Base-by-base conservation (phyloP, 805 yeast genomes). In the Kodamaea kaohsiungensis region DNA sequence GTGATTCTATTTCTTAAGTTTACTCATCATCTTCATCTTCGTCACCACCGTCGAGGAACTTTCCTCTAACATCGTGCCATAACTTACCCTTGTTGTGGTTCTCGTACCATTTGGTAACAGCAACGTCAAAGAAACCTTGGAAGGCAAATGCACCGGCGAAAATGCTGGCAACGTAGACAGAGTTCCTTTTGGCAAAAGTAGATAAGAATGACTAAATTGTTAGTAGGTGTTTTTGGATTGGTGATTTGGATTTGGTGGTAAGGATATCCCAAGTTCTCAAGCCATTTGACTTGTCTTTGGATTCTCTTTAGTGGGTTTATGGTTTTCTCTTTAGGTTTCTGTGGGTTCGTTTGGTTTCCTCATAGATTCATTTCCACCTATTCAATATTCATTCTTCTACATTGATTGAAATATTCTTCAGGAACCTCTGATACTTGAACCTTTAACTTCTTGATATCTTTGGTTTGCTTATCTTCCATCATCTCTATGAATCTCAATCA, bases 101-200 rank as follows among this genome's bases (percentile, higher is more conserved):
- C 66, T 86, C 89, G 78, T 85, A 88, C 87, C 87, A 88, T 48
- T 66, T 67, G 65, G 87, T 88, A 59, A 88, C 78, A 58, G 80
- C 86, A 57, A 73, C 70, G 69, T 89, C 95, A 62, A 88, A 88
- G 66, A 80, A 79, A 50, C 85, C 86, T 78, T 90, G 93, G 83
- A 91, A 91, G 59, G 85, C 84, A 68, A 92, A 92, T 48, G 98
- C 91, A 65, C 89, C 85, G 49, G 85, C 87, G 63, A 92, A 87
- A 57, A 92, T 79, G 58, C 95, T 79, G 61, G 90, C 89, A 58
- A 92, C 96, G 75, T 82, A 90, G 59, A 88, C 79, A 48, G 98
- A 83, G 85, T 93, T 92, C 83, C 97, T 89, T 83, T 90, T 90
- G 83, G 60, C 55, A 46, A 66, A 61, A 38, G 64, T 43, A 38